Conservation (phyloP, 768 basidiomycete genomes). For the Mycena amicta region DNA sequence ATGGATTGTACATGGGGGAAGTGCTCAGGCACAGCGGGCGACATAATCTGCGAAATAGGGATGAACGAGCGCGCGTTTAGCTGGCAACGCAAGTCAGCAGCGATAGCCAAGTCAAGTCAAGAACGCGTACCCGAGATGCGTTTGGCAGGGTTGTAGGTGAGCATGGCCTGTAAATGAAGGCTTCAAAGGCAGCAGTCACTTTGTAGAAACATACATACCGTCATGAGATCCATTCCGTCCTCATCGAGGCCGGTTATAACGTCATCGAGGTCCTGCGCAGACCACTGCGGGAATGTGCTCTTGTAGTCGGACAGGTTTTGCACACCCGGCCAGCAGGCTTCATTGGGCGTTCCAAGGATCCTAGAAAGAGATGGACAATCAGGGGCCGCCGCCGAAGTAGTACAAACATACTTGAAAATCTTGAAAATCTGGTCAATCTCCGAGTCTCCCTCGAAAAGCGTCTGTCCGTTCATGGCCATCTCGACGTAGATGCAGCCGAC, state of each 20-base stretch:
- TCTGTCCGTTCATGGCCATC: conserved; percentile 90
- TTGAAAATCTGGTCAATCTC: conserved; percentile 99
- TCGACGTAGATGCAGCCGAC: conserved; percentile 99
- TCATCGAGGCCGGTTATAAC: conserved; percentile 74
- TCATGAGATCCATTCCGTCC: conserved; percentile 77
- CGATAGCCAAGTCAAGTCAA: conserved; percentile 11
- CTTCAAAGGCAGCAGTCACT: conserved; percentile 1
- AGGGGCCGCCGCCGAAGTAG: not conserved
- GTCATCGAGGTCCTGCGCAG: conserved; percentile 65
- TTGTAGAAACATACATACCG: conserved; percentile 47
- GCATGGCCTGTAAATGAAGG: conserved; percentile 51
- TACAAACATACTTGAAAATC: conserved; percentile 88
- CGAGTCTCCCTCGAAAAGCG: conserved; percentile 97
- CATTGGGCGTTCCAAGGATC: conserved; percentile 91
- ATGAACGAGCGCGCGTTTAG: conserved; percentile 57
- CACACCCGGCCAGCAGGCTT: conserved; percentile 91
- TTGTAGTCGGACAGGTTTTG: conserved; percentile 91
- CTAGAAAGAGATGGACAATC: conserved; percentile 44
- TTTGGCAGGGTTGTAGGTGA: conserved; percentile 88
- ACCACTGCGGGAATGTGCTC: conserved; percentile 95
- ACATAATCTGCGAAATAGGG: conserved; percentile 50
- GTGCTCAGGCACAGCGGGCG: not conserved
- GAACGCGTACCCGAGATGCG: conserved; percentile 82
- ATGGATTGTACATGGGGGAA: too few species aligned
- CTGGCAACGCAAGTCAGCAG: conserved; percentile 54